Conservation (phyloP, 2,329 filamentous ascomycete species). For the Ceratocystis cubensis region DNA sequence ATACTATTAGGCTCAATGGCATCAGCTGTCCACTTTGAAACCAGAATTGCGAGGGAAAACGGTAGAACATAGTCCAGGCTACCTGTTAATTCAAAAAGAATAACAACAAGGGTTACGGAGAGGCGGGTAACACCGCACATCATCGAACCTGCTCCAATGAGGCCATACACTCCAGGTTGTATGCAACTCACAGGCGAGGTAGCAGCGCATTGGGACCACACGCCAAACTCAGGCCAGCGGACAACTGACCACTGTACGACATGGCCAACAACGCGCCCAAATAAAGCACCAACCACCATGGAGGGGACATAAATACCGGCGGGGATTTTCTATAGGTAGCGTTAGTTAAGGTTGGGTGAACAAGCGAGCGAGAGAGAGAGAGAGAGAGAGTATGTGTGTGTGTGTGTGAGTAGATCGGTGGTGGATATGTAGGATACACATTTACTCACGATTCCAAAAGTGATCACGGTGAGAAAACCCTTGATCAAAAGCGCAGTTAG, state of each 20-base stretch:
- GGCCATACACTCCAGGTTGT: conserved; percentile 89
- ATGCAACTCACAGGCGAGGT: conserved; percentile 69
- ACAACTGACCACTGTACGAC: conserved; percentile 70
- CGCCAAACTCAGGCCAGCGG: conserved; percentile 52
- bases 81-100: conserved; percentile 89
- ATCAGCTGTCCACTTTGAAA: conserved; percentile 97
- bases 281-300: conserved; percentile 92
- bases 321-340: conserved; percentile 57
- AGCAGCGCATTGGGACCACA: conserved; percentile 64
- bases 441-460: conserved; percentile 65
- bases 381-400: no score
- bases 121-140: conserved; percentile 96
- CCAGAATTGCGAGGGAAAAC: conserved; percentile 81
- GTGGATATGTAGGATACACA: no score
- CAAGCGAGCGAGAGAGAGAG: not conserved
- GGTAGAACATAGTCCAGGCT: conserved; percentile 90
- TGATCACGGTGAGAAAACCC: conserved; percentile 73
- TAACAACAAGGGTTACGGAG: conserved; percentile 86
- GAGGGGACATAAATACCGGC: conserved; percentile 96
- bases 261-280: conserved; percentile 81
- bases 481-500: conserved; percentile 78
- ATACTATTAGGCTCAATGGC: conserved; percentile 89
- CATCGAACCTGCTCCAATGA: conserved; percentile 87
- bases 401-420: no score
- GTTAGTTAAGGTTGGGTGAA: not conserved